A percentile compares a stretch with the other conserved stretches of the same genome.
These are phyloP conservation scores for Citrus cavaleriei DNA, from an alignment of 345 rosid genomes.

Conservation along the genomic window DNA sequence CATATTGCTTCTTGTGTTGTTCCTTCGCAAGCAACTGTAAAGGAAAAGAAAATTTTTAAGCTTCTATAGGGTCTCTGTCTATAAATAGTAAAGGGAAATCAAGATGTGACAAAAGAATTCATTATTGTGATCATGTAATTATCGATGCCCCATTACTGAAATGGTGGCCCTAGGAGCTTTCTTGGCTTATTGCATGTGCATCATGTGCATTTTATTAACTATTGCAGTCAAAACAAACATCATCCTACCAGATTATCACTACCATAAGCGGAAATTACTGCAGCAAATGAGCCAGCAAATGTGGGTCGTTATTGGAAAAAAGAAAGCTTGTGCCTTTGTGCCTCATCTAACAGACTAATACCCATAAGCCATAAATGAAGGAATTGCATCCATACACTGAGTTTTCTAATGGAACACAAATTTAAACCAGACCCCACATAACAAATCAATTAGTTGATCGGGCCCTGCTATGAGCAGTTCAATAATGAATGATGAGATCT, in stretches of 20 bases:
- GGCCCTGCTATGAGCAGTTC: not conserved
- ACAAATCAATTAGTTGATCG: not conserved
- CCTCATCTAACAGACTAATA: conserved; percentile 11
- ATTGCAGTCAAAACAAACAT: not conserved
- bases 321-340: conserved; percentile 7
- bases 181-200: not conserved
- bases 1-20: conserved; percentile 38
- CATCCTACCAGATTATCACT: not conserved
- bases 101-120: not conserved
- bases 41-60: not conserved
- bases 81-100: not conserved
- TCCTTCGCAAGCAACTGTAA: conserved; percentile 35
- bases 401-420: conserved; percentile 3
- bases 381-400: conserved; percentile 6
- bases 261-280: not conserved
- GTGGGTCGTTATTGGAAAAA: conserved; percentile 1
- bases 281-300: conserved; percentile 2
- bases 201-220: not conserved
- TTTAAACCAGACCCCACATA: not conserved
- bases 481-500: not conserved
- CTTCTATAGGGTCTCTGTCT: not conserved
- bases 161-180: not conserved
- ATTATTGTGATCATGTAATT: not conserved
- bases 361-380: not conserved
- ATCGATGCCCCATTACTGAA: not conserved